These are phyloP conservation scores for Paramyrothecium sp. DNA, from an alignment of 2,329 filamentous ascomycete genomes.

Conservation along the genomic window DNA sequence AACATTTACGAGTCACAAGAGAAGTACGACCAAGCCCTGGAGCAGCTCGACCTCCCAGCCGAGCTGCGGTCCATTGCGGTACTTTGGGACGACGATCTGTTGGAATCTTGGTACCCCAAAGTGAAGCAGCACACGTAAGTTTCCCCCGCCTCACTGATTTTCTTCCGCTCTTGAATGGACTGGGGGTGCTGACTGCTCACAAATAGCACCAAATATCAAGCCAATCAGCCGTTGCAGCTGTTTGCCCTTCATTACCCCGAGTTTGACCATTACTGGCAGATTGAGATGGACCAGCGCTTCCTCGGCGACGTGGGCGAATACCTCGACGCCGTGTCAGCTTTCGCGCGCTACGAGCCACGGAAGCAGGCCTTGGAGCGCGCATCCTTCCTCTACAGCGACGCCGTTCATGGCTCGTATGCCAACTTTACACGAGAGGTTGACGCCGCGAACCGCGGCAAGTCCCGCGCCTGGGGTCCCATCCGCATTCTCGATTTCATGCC, in stretches of 20 bases:
- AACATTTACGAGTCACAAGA: constrained; percentile 54
- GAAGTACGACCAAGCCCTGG: constrained; percentile 50
- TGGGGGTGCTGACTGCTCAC: too few relatives aligned
- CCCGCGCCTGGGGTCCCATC: constrained; percentile 29
- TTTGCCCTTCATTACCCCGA: constrained; percentile 30
- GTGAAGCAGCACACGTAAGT: constrained; percentile 48
- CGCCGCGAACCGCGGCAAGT: constrained; percentile 19
- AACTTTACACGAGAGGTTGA: constrained; percentile 31
- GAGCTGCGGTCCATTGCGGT: constrained; percentile 70
- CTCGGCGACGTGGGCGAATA: constrained; percentile 26
- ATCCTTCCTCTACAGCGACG: constrained; percentile 53
- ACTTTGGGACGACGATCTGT: constrained; percentile 67
- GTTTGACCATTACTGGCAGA: constrained; percentile 33
- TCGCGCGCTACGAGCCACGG: constrained; percentile 51
- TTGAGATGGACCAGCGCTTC: constrained; percentile 45
- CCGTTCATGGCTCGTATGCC: constrained; percentile 44
- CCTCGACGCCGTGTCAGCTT: constrained; percentile 28
- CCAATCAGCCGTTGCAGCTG: constrained; percentile 31
- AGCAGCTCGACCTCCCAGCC: constrained; percentile 50
- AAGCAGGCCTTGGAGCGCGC: constrained; percentile 60
- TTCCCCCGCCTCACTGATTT: not conserved
- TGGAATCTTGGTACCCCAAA: constrained; percentile 63
- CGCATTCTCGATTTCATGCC: constrained; percentile 22
- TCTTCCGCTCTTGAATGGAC: too few relatives aligned
- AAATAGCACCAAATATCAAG: constrained; percentile 27